Evolutionary conservation across 2,329 filamentous ascomycete species (phyloP).

Genomic region (Aciculosporium take): DNA sequence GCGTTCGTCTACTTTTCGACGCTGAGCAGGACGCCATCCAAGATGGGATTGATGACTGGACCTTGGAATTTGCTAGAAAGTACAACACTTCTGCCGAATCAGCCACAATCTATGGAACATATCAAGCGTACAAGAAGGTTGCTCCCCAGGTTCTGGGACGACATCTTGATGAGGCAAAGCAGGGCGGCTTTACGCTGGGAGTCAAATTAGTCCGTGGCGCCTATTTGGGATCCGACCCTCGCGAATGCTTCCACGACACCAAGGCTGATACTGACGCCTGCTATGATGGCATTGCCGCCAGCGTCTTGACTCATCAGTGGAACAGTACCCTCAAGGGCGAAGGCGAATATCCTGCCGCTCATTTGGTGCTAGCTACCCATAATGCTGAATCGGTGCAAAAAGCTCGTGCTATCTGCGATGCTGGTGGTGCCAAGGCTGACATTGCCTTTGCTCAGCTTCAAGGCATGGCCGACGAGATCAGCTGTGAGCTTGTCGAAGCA

Average conservation of each 20-base stretch:
- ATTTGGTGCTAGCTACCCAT: constrained; percentile 67
- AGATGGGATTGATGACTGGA: constrained; percentile 69
- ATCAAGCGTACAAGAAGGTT: constrained; percentile 62
- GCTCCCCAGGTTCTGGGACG: constrained; percentile 39
- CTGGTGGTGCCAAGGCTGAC: constrained; percentile 24
- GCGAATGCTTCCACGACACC: constrained; percentile 56
- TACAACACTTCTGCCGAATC: constrained; percentile 54
- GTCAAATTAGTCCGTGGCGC: constrained; percentile 66
- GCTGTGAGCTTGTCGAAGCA: constrained; percentile 41
- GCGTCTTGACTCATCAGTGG: constrained; percentile 46
- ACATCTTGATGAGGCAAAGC: constrained; percentile 45
- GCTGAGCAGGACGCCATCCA: constrained; percentile 74
- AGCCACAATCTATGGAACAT: constrained; percentile 66
- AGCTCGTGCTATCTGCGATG: constrained; percentile 37
- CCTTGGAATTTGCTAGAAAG: constrained; percentile 57
- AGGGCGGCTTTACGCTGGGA: constrained; percentile 51
- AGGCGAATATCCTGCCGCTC: constrained; percentile 39
- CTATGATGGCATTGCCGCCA: constrained; percentile 58
- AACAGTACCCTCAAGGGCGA: constrained; percentile 20
- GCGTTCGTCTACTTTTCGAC: constrained; percentile 66
- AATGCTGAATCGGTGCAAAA: constrained; percentile 58
- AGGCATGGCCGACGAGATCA: constrained; percentile 93
- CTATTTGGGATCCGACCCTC: constrained; percentile 56
- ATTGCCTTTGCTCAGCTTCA: constrained; percentile 55
- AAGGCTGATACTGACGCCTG: constrained; percentile 56